Evolutionary conservation across 331 rosid species (phyloP), one percentile per base, ranked within the genome.

Genomic region (Phaseolus coccineus): DNA sequence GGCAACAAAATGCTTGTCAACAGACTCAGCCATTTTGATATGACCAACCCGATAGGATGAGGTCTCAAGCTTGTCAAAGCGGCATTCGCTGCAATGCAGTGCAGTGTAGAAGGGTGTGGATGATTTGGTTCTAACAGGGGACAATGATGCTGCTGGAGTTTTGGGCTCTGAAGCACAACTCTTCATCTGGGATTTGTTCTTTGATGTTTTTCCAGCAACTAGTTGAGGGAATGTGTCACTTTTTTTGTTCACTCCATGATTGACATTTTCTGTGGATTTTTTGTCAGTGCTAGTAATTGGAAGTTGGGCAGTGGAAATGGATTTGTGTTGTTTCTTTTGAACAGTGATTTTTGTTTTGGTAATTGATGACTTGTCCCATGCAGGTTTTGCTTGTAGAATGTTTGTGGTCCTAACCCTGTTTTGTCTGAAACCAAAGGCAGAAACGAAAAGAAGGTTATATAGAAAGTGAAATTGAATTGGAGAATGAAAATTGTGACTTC

Each of bases 51-150:
- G 88, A 79, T 84, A 84, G 5, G 87, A 80, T 5, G 94, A 77
- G 0, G 85, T 87, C 28, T 88, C 94, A 19, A 90, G 87, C 78
- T n/a, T 84, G 76, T 90, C 90, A 55, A 84, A 90, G 39, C 90
- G 85, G 50, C 91, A 90, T 63, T 87, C 87, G 80, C 88, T 90
- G 28, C 94, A 90, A 52, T 84, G 69, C 74, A 75, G 58, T 1
- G 90, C 94, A 6, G 68, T 87, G 27, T 74, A 77, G 81, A 85
- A 90, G 40, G 88, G 88, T 2, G 91, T 87, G 4, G 77, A 81
- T n/a, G 46, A 28, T 71, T 72, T 40, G 33, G 30, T 69, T 22
- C 24, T 65, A 33, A 75, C 80, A 77, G 52, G 68, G 71, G 78
- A 56, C 16, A 11, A 46, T 0, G 70, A 9, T 73, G 44, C 64